Evolutionary conservation across 306 rosid species (phyloP), one percentile per base, ranked within the genome.

Genomic region (Alnus glutinosa): DNA sequence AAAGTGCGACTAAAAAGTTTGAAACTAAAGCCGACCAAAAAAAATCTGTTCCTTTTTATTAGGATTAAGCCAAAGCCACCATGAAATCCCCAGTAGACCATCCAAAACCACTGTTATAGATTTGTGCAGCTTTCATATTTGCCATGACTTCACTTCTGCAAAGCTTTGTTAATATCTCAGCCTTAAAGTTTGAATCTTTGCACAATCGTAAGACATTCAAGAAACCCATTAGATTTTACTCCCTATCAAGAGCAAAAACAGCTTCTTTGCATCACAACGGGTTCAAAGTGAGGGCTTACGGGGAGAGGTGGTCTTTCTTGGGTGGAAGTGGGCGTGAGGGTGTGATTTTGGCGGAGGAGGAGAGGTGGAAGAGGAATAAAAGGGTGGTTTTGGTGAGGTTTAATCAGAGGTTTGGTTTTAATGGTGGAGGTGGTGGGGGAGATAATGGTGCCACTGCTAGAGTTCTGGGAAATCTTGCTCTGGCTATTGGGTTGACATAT

Each of bases 401-500:
- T 77, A 92, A 92, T 78, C 86, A 86, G 61, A 92, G 93, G 68
- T 92, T 92, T 82, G 98, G 94, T 14, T 91, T 90, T 81, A 92
- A 89, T 52, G 92, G 92, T 47, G 92, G 92, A 7, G 96, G 98
- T 13, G 94, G 89, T 55, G 97, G 93, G 15, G 85, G 80, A 73
- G 94, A 90, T 76, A 89, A 93, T 51, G 97, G 98, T 3, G 70
- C 84, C 16, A 91, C 90, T 77, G 92, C 87, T 62, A 91, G 94
- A 82, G 11, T 91, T 84, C 74, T 91, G 86, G 94, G 89, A 9
- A 95, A 95, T 88, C 67, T 95, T 79, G 94, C 96, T 86, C 83
- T 95, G 73, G 99, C 97, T 84, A 58, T 85, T 85, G 98, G 99
- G 11, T 87, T 95, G 79, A 91, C 99, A 59, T 95, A 95, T 82